Conservation (phyloP, 2,329 filamentous ascomycete genomes). For the Phyllosticta paracitricarpa region DNA sequence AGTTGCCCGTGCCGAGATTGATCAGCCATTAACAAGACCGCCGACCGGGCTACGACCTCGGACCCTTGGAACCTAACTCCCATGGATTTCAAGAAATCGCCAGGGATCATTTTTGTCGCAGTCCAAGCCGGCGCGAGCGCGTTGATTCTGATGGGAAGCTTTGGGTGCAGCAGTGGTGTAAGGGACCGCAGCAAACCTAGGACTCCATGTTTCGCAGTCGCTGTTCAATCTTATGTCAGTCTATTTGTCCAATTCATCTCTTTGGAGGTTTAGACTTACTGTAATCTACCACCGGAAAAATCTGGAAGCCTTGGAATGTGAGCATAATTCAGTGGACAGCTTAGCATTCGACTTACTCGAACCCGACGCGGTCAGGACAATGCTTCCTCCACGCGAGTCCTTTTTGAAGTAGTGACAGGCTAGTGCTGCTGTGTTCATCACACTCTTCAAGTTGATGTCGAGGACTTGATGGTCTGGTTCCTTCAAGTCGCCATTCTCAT, state of each 20-base stretch:
- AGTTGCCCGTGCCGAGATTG: constrained; percentile 18
- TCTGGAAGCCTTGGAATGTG: constrained; percentile 13
- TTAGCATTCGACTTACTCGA: constrained; percentile 15
- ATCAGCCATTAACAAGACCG: constrained; percentile 20
- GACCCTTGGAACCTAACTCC: constrained; percentile 17
- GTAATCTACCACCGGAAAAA: constrained; percentile 22
- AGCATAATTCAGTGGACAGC: neutral
- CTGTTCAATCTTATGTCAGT: constrained; percentile 14
- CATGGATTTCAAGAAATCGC: constrained; percentile 12
- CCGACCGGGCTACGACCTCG: constrained; percentile 19
- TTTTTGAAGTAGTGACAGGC: constrained; percentile 39
- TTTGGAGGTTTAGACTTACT: constrained; percentile 12
- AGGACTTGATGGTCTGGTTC: constrained; percentile 19
- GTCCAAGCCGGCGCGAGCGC: constrained; percentile 25
- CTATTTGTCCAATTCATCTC: neutral
- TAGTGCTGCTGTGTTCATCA: constrained; percentile 41
- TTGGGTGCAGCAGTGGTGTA: constrained; percentile 15
- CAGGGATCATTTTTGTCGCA: constrained; percentile 18
- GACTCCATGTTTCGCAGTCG: constrained; percentile 23
- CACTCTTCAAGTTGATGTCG: constrained; percentile 42
- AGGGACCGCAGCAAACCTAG: constrained; percentile 22
- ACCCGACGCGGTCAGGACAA: constrained; percentile 23
- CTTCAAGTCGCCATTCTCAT: constrained; percentile 20
- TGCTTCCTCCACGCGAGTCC: constrained; percentile 19
- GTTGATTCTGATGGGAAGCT: constrained; percentile 24